phyloP scores from a whole-genome alignment of 73 alveolate species.

The Blepharisma stoltei region DNA sequence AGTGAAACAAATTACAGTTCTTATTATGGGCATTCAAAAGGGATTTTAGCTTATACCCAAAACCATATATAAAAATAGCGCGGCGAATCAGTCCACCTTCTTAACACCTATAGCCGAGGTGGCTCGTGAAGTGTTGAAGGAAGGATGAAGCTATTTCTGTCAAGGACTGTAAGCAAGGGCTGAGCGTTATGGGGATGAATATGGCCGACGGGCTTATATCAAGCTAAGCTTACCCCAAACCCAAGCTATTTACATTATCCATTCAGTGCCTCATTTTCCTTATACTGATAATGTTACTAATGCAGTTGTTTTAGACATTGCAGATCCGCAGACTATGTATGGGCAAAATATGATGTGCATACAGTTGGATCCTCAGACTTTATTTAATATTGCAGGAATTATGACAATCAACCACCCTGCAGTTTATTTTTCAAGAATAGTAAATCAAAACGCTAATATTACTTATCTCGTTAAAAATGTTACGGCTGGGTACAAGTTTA shows the following conservation, averaged over 20 bases:
- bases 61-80: no score
- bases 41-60: constrained; percentile 9
- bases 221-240: no score
- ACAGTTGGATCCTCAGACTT: not conserved
- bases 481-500: not conserved
- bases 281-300: not conserved
- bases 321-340: not conserved
- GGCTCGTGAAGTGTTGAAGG: no score
- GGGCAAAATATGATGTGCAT: constrained; percentile 1
- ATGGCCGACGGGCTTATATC: no score
- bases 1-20: not conserved
- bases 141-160: no score
- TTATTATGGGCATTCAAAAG: not conserved
- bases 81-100: no score
- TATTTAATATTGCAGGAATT: not conserved
- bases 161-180: no score
- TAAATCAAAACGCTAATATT: not conserved
- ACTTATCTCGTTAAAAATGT: not conserved
- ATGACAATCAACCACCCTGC: not conserved
- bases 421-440: not conserved
- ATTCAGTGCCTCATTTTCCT: not conserved
- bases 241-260: not conserved
- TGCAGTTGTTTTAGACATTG: not conserved
- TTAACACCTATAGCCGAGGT: no score
- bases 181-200: no score